Conservation (phyloP, 306 rosid genomes). For the Cucumis hystrix region DNA sequence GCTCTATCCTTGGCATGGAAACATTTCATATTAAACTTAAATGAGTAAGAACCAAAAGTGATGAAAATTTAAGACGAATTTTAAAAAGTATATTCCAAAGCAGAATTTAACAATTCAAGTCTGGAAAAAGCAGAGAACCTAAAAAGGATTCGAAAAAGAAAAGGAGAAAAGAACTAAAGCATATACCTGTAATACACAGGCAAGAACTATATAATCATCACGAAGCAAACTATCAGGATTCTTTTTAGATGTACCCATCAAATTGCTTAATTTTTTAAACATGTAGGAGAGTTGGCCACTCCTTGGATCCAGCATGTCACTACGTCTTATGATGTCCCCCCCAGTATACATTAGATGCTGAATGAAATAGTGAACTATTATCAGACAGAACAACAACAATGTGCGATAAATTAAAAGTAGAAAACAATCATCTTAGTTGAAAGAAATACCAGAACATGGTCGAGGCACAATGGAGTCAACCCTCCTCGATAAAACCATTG, state of each 20-base stretch:
- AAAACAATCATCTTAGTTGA: not conserved
- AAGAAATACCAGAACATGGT: slow-evolving; percentile 56
- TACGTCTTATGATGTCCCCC: slow-evolving; percentile 43
- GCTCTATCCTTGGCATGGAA: slow-evolving; percentile 43
- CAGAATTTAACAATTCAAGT: not conserved
- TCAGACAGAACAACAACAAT: not conserved
- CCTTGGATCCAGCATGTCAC: slow-evolving; percentile 46
- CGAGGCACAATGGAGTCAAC: slow-evolving; percentile 66
- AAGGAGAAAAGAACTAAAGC: not conserved
- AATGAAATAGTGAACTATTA: slow-evolving; percentile 5
- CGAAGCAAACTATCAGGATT: slow-evolving; percentile 17
- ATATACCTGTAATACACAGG: slow-evolving; percentile 47
- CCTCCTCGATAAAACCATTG: slow-evolving; percentile 75
- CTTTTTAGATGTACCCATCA: slow-evolving; percentile 20
- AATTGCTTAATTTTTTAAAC: slow-evolving; percentile 26
- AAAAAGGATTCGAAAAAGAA: not conserved
- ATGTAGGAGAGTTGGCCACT: slow-evolving; percentile 39
- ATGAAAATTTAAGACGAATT: not conserved
- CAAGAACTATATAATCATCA: slow-evolving; percentile 32
- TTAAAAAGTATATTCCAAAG: not conserved
- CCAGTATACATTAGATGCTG: slow-evolving; percentile 64
- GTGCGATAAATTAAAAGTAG: not conserved
- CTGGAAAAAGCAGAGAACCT: not conserved
- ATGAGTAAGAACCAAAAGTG: not conserved
- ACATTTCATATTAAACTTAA: not conserved